Base-by-base conservation (phyloP, 257 asterid species). In the Scutellaria minor region DNA sequence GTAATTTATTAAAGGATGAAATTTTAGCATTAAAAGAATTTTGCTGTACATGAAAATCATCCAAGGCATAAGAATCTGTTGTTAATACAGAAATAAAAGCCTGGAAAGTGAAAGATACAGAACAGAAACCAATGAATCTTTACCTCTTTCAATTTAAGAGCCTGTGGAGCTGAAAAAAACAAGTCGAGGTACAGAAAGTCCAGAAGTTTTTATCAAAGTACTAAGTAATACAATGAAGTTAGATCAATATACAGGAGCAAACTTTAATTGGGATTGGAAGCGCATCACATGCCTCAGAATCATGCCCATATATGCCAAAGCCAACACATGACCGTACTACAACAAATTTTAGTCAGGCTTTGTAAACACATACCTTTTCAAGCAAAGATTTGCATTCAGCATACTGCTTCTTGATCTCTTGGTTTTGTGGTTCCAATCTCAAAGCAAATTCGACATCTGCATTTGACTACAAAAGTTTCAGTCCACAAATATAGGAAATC, bases 371-470 rank as follows among this genome's bases (percentile, higher is more conserved):
- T 72, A 95, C 98, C 95, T 92, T 92, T 78, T 86, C 87, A 57
- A 78, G 74, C 87, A 95, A 75, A 61, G 91, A 78, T 86, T 91
- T 92, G 74, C 77, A 88, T 74, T 90, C 99, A 14, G 83, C 86
- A 75, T 74, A 77, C 79, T 92, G 99, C 81, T 90, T 95, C 85
- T 95, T 95, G 69, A 95, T 72, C 83, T 95, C 99, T 78, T 88
- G 96, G 84, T 90, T 95, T 47, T 88, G 86, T 41, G 98, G 99
- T 79, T 95, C 99, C 82, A 92, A 83, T 76, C 89, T 92, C 84
- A 87, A 84, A 64, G 96, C 96, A 80, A 90, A 90, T 72, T 90
- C 92, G 64, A 93, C 93, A 87, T 95, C 99, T 95, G 85, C 75
- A 72, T 70, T 76, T 24, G 51, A 66, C 76, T 71, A 78, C 74